A percentile compares a stretch with the other conserved stretches of the same genome.
Evolutionary conservation across 2,329 filamentous ascomycete species (phyloP).

Genomic region (Stagonosporopsis rhizophila): DNA sequence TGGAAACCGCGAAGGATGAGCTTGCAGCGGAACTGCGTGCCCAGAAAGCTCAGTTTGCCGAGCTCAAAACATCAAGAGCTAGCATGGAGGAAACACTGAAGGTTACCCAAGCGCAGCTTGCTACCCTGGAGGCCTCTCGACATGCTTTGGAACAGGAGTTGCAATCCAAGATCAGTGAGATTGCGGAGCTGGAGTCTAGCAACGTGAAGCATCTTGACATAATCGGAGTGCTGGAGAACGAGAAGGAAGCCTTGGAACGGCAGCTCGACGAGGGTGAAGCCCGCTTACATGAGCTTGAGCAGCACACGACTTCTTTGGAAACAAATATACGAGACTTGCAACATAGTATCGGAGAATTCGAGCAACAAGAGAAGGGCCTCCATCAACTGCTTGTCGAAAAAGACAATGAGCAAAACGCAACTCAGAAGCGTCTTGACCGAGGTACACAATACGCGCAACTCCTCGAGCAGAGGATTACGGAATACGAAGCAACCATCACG

Average conservation of each 20-base stretch:
- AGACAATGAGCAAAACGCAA: constrained; percentile 23
- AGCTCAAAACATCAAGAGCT: constrained; percentile 38
- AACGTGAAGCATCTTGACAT: constrained; percentile 24
- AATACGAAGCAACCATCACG: constrained; percentile 30
- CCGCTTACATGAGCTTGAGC: constrained; percentile 35
- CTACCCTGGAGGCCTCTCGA: constrained; percentile 27
- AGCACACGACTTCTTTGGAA: constrained; percentile 30
- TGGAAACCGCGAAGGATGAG: constrained; percentile 26
- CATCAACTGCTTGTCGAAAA: constrained; percentile 32
- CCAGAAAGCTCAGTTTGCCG: constrained; percentile 40
- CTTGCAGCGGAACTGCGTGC: constrained; percentile 38
- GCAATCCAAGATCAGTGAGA: constrained; percentile 35
- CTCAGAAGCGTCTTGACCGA: constrained; percentile 31
- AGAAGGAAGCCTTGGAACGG: constrained; percentile 32
- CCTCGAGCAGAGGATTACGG: constrained; percentile 34
- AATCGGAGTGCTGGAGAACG: constrained; percentile 32
- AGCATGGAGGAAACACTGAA: constrained; percentile 32
- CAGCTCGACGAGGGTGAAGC: constrained; percentile 23
- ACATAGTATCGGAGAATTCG: constrained; percentile 28
- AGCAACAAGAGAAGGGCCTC: constrained; percentile 32
- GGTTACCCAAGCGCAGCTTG: constrained; percentile 32
- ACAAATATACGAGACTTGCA: constrained; percentile 27
- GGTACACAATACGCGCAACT: constrained; percentile 28
- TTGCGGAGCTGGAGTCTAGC: constrained; percentile 34
- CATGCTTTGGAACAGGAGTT: constrained; percentile 31